Evolutionary conservation across 1,284 basidiomycete species (phyloP).

Genomic region (Hemileia vastatrix): DNA sequence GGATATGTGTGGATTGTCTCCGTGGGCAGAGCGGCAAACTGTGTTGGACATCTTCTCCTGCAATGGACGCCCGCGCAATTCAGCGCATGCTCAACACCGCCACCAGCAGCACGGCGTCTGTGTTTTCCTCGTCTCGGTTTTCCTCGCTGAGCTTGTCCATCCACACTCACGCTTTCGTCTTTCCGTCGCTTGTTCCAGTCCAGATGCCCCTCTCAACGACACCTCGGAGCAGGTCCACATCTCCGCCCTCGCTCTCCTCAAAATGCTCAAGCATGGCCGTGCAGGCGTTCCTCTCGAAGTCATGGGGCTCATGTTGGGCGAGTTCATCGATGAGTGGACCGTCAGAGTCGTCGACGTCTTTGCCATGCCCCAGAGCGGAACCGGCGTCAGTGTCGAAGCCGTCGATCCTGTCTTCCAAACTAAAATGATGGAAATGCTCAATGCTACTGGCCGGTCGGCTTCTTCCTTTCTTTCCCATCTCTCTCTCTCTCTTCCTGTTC

Average conservation of each 20-base stretch:
- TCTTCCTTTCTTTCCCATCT: not conserved
- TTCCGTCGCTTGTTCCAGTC: not conserved
- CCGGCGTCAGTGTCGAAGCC: constrained; percentile 95
- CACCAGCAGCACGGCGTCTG: not conserved
- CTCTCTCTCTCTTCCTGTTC: not conserved
- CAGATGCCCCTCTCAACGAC: constrained; percentile 28
- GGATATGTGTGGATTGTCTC: too few relatives aligned
- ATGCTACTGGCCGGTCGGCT: constrained; percentile 87
- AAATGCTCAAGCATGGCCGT: constrained; percentile 99
- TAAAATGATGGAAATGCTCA: constrained; percentile 98
- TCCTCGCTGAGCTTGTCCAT: not conserved
- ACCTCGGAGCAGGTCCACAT: constrained; percentile 89
- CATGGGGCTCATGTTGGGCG: constrained; percentile 98
- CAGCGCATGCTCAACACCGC: constrained; percentile 20
- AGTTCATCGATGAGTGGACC: constrained; percentile 98
- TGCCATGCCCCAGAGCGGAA: constrained; percentile 98
- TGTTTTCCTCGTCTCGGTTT: not conserved
- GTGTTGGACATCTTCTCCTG: not conserved
- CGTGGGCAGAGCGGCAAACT: too few relatives aligned
- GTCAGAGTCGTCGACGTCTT: constrained; percentile 87
- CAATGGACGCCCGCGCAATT: constrained; percentile 19
- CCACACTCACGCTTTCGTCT: not conserved
- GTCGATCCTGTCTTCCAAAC: constrained; percentile 99
- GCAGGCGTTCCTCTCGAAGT: constrained; percentile 99
- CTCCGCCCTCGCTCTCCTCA: constrained; percentile 80